phyloP scores from a whole-genome alignment of 2,329 filamentous ascomycete genomes.

The Trichophyton rubrum region DNA sequence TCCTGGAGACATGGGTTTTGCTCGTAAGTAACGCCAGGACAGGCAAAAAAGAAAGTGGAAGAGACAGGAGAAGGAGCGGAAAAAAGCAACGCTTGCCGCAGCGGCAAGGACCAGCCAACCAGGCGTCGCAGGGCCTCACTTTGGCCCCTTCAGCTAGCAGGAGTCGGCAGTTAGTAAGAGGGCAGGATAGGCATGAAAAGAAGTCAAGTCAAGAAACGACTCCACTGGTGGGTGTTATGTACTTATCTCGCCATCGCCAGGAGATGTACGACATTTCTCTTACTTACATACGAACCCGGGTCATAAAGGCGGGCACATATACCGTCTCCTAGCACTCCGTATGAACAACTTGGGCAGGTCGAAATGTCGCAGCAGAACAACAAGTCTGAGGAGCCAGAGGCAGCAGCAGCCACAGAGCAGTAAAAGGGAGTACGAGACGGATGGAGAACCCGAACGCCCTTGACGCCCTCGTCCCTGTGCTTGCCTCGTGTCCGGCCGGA shows the following conservation, averaged over 20 bases:
- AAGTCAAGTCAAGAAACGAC: no score
- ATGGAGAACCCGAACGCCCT: not conserved
- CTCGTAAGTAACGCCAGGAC: not conserved
- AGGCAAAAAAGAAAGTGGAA: not conserved
- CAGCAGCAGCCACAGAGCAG: not conserved
- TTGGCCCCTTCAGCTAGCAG: not conserved
- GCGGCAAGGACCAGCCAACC: constrained; percentile 2
- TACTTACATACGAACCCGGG: not conserved
- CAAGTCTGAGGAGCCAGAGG: not conserved
- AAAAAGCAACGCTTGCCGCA: not conserved
- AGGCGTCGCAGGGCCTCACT: not conserved
- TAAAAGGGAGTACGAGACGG: not conserved
- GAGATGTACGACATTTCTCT: not conserved
- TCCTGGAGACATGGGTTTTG: no score
- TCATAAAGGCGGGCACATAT: not conserved
- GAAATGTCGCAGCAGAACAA: no score
- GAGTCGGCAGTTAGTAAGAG: no score
- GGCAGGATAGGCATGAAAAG: no score
- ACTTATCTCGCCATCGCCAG: not conserved
- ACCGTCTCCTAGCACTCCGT: no score
- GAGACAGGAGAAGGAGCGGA: not conserved
- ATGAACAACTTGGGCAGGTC: no score
- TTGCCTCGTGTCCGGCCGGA: constrained; percentile 1
- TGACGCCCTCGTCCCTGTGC: not conserved
- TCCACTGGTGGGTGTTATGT: no score